Base-by-base conservation (phyloP, 164 flowering plant genomes). In the Magnolia sinica region DNA sequence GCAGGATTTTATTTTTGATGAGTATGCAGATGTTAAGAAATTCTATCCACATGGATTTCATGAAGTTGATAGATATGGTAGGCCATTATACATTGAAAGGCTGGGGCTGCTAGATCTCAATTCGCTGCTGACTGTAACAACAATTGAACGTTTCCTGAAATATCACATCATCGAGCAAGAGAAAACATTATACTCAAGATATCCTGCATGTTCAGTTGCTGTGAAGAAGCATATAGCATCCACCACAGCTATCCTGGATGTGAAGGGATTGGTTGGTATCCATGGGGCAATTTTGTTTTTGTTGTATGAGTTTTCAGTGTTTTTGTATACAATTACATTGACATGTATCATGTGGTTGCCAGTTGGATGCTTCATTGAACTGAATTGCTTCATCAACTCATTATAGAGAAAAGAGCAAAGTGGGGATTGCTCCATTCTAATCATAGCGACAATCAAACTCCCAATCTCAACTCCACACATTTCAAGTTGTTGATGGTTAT, bases 21-120 rank as follows among this genome's bases (percentile, higher is more conserved):
- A 91, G 78, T 77, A 68, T 68, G 49, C 22, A 67, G 87, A 87
- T 27, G 93, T 91, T 5, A 87, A 90, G 78, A 86, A 80, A 81
- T 87, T 81, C 76, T 91, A 91, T 76, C 95, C 95, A 64, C 91
- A 89, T 83, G 95, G 95, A 77, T 91, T 68, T 77, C 95, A 91
- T 76, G 93, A 93, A 24, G 90, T 90, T 50, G 95, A 91, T 81
- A 86, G 81, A 81, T 76, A 68, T 70, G 93, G 93, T 13, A 84
- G 91, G 73, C 92, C 95, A 13, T 37, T 91, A 64, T 91, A 91
- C 77, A 87, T 91, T 71, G 95, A 91, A 83, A 82, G 90, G 78
- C 75, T 87, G 73, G 95, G 95, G 66, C 80, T 87, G 88, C 73
- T 87, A 8, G 89, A 91, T 73, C 84, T 90, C 58, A 68, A 85